A percentile compares a stretch with the other conserved stretches of the same genome.
Evolutionary conservation across 345 rosid species (phyloP).

Genomic region (Aegle marmelos): DNA sequence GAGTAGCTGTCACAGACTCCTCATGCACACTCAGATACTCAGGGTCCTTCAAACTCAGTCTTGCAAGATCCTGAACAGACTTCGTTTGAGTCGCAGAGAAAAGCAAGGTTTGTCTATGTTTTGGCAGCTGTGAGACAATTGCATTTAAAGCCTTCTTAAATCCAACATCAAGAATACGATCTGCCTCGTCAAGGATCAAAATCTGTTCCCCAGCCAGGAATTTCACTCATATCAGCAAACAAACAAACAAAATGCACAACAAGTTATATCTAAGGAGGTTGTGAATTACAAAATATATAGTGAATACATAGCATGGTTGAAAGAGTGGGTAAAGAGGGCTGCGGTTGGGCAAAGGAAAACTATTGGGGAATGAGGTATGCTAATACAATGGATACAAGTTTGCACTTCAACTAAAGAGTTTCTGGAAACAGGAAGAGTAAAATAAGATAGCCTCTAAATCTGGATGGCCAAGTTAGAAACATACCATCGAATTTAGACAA

Average conservation of each 20-base stretch:
- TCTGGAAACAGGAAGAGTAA: neutral
- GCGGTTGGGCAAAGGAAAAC: neutral
- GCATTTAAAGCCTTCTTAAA: constrained; percentile 85
- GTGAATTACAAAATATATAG: neutral
- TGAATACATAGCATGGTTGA: neutral
- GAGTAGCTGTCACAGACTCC: constrained; percentile 81
- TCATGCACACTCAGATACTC: constrained; percentile 91
- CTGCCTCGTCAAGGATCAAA: constrained; percentile 97
- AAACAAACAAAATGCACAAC: neutral
- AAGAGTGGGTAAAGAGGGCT: neutral
- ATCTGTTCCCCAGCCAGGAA: constrained; percentile 58
- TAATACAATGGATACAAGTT: neutral
- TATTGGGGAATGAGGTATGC: neutral
- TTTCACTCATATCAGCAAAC: constrained; percentile 32
- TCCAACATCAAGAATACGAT: constrained; percentile 89
- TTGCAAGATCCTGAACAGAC: constrained; percentile 92
- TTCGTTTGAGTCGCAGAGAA: constrained; percentile 96
- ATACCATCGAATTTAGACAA: neutral
- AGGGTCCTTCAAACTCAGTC: constrained; percentile 95
- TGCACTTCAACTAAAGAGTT: neutral
- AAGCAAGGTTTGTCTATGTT: constrained; percentile 78
- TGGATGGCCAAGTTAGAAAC: neutral
- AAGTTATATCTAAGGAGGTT: neutral
- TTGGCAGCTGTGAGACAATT: constrained; percentile 82
- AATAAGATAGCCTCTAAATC: neutral